Base-by-base conservation (phyloP, 768 basidiomycete genomes). In the Pholiota conissans region DNA sequence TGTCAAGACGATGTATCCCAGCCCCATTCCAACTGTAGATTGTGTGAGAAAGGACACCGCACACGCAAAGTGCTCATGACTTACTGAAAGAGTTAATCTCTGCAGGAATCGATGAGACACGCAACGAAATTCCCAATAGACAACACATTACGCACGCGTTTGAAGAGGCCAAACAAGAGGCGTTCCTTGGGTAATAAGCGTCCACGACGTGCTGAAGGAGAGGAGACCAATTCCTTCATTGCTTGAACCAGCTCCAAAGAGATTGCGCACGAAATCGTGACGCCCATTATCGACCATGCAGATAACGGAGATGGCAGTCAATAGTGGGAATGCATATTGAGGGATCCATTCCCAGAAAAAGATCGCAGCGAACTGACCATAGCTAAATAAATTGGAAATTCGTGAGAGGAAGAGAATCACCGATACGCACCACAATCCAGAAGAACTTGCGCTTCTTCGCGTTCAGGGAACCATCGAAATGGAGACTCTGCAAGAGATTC, bases 221-320 rank as follows among this genome's bases (percentile, higher is more conserved):
- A 84, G 56, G 13, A 88, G 64, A 0, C 87, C 86, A 27, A 89
- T 72, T 0, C 86, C 87, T 66, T 89, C 86, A 58, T 88, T 89
- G 29, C 79, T 84, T 34, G 80, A 75, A 5, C 79, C 73, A 2
- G 84, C 87, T 22, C 87, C 87, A 59, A 89, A 88, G 0, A 89
- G 61, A 56, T 84, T 81, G 1, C 84, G 85, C 59, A 86, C 79
- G 14, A 80, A 69, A 58, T 82, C 71, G 32, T 74, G 72, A 6
- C 79, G 74, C 1, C 65, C 73, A 48, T 76, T 71, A 2, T 81
- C 81, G 1, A 83, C 79, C 42, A 88, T 67, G 60, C 86, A 88
- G 64, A 87, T 77, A 34, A 84, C 69, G 58, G 72, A 84, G 63
- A 86, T 63, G n/a, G 83, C 84, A 54, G 83, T 85, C 18, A 86